Base-by-base conservation (phyloP, 768 basidiomycete species). In the Xerocomus brunneocitrinus region DNA sequence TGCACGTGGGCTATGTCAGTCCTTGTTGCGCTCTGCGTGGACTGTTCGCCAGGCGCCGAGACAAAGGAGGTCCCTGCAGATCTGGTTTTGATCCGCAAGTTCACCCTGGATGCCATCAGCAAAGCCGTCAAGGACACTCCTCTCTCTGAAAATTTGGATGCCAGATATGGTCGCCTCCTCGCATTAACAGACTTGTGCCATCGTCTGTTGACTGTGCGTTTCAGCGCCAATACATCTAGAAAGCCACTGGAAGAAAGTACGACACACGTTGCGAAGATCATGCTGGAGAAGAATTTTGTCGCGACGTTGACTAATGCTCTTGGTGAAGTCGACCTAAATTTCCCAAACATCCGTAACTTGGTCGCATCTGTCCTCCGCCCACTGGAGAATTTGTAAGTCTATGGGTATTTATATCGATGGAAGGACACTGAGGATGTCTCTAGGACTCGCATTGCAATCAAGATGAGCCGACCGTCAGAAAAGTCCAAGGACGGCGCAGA, bases 271-370 rank as follows among this genome's bases (percentile, higher is more conserved):
- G 93, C 95, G 22, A 98, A 98, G 74, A 81, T 95, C 57, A 99
- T 99, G 97, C 73, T 99, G 47, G 97, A 99, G 77, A 98, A 98
- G 75, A 91, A 91, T 65, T 95, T 91, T 58, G 97, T 98, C 14
- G 80, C 88, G 4, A 85, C 87, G 1, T 74, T 99, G 34, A 98
- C 97, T 0, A 87, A 77, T 40, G 87, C 93, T 10, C 77, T 98
- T 16, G 85, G 89, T 5, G 97, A 99, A 49, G 84, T 95, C 39
- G 97, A 99, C 64, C 80, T 98, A 36, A 97, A 97, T 66, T 98
- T 92, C 71, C 97, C 97, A 2, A 85, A 93, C 61, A 83, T 97
- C 56, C 85, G 89, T 47, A 80, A 80, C 36, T 75, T 98, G 30
- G 87, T 98, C n/a, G 84, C 87, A 14, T 84, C 90, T 0, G 84